Base-by-base conservation (phyloP, 768 basidiomycete species). In the Lactifluus hygrophoroides region DNA sequence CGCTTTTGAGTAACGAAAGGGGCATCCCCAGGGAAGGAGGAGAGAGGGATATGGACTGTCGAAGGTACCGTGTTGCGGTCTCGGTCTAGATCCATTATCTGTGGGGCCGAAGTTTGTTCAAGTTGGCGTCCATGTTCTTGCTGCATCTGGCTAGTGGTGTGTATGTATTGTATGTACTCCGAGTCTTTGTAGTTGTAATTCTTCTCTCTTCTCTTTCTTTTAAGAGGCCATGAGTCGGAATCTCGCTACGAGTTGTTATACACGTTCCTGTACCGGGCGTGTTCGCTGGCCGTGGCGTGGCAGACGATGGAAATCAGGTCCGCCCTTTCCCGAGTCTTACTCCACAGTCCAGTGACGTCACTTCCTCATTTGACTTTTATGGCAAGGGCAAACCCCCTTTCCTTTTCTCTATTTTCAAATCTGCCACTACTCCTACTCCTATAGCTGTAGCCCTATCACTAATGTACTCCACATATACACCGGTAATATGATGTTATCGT, bases 401-500 rank as follows among this genome's bases (percentile, higher is more conserved):
- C n/a, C n/a, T n/a, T n/a, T 38, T 28, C 25, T n/a, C 37, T 43
- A 21, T 52, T 51, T 30, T 47, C 30, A 32, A 32, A 32, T 53
- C 30, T 16, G 42, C 25, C 32, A 51, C 52, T 34, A 3, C 37
- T 13, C 13, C 17, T 14, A 11, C 5, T 21, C n/a, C n/a, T n/a
- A n/a, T n/a, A n/a, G 28, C 5, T 5, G 13, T 37, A 59, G 32
- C 23, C 58, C 58, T 28, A 59, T 59, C 62, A 32, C 62, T 54
- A 50, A 93, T 73, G 92, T 76, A 68, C 89, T 88, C 93, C 94
- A 99, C 76, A 94, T 85, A 70, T 88, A 98, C 71, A 98, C 73
- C n/a, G 96, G 95, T 61, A 99, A 76, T 42, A 90, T 92, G 64
- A 99, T 77, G 72, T 99, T 99, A 73, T 99, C 96, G 72, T 98